These are phyloP conservation scores for Scleromitrula shiraiana DNA, from an alignment of 2,329 filamentous ascomycete species.

Conservation along the genomic window DNA sequence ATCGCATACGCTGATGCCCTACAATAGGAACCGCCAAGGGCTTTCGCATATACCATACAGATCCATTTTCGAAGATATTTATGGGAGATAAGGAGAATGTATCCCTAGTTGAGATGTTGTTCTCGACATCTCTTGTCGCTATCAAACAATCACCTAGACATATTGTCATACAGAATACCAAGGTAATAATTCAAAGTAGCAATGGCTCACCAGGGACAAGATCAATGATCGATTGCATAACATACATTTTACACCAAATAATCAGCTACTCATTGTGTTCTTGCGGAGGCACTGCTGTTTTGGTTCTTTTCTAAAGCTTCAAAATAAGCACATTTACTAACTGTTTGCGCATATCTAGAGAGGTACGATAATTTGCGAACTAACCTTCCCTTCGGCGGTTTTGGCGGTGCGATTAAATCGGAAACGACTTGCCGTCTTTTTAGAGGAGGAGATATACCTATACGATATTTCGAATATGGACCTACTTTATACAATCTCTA, in stretches of 20 bases:
- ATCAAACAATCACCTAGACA: conserved; percentile 86
- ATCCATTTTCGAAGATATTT: conserved; percentile 91
- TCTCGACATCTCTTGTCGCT: conserved; percentile 93
- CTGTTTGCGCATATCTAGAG: conserved; percentile 31
- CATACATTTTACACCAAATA: too few species aligned
- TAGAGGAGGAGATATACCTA: conserved; percentile 94
- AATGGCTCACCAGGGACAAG: too few species aligned
- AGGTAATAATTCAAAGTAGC: conserved; percentile 54
- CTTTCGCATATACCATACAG: conserved; percentile 93
- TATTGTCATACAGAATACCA: conserved; percentile 94
- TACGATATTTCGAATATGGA: conserved; percentile 99
- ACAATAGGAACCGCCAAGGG: conserved; percentile 76
- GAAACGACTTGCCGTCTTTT: conserved; percentile 84
- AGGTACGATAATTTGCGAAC: conserved; percentile 86
- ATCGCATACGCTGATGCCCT: conserved; percentile 1
- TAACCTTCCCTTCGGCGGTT: conserved; percentile 95
- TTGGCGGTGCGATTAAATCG: conserved; percentile 89
- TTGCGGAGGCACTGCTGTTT: too few species aligned
- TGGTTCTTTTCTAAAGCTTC: not conserved
- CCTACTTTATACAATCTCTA: conserved; percentile 83
- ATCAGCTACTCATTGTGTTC: too few species aligned
- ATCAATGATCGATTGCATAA: too few species aligned
- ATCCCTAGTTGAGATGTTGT: conserved; percentile 95
- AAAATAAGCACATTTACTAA: not conserved
- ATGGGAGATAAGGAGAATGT: conserved; percentile 93